Percentiles rank a stretch among this genome's conserved stretches.
Conservation (phyloP, 352 stramenopile genomes). For the Aphanomyces invadans region DNA sequence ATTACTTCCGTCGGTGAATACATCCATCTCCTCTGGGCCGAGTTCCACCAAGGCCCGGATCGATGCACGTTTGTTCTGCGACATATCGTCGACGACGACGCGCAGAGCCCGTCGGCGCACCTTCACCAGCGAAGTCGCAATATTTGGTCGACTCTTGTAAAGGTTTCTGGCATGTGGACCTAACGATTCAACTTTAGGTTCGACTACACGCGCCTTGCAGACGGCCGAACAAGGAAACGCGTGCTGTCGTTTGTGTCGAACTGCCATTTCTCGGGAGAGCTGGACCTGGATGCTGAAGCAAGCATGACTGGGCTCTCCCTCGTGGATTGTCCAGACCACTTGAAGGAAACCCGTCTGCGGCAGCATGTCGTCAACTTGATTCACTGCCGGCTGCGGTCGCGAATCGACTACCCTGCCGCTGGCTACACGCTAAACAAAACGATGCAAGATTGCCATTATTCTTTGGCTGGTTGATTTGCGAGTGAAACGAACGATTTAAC, state of each 20-base stretch:
- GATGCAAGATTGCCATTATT: no score
- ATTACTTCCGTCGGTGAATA: not conserved
- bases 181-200: no score
- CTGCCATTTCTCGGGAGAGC: not conserved
- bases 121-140: not conserved
- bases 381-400: no score
- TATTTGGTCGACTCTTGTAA: not conserved
- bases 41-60: not conserved
- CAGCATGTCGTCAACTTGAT: not conserved
- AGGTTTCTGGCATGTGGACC: no score
- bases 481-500: no score
- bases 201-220: not conserved
- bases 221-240: not conserved
- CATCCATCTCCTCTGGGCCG: not conserved
- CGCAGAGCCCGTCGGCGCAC: not conserved
- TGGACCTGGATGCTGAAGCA: not conserved
- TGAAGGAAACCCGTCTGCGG: not conserved
- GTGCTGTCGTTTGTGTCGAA: not conserved
- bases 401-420: no score
- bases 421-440: no score
- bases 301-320: not conserved
- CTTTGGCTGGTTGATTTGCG: no score
- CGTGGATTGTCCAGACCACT: not conserved
- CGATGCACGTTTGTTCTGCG: not conserved
- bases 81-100: not conserved